Evolutionary conservation across 768 basidiomycete species (phyloP), one percentile per base, ranked within the genome.

Genomic region (Auricularia auricula-judae): DNA sequence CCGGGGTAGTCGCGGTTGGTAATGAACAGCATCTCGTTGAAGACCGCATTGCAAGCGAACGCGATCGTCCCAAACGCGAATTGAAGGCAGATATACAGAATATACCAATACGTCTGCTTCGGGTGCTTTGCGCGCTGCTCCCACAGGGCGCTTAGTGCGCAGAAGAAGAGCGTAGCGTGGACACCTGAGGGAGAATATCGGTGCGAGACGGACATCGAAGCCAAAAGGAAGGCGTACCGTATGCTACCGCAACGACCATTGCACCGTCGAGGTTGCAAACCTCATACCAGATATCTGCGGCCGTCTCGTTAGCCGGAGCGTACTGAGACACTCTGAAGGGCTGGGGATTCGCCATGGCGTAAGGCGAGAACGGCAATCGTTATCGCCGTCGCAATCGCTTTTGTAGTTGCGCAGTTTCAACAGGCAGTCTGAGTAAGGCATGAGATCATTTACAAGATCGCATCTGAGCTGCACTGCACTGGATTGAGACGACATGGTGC

Each of bases 61-160:
- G 67, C 68, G 61, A 74, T 69, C n/a, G 73, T 73, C 63, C 70
- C 67, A 18, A 75, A 69, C 10, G 66, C 29, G 16, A 73, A 56
- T n/a, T 71, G 67, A 11, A 68, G 51, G 16, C 23, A 12, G n/a
- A 63, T 64, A 36, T 66, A 66, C 23, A 35, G 14, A 12, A 58
- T 59, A 10, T 36, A 59, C 4, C 11, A 10, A 23, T 59, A 59
- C 16, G 47, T 18, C 47, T 59, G 29, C 34, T 33, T 33, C 56
- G 29, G 34, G 11, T 7, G 5, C 12, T 14, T 59, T 23, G 11
- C 10, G n/a, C 29, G 56, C 23, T 36, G 56, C 34, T 29, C 56
- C 21, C n/a, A 34, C 3, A 59, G 56, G 7, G 34, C 29, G 10
- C 23, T 59, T 4, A 59, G 56, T 8, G 8, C 5, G 21, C 11